phyloP scores from a whole-genome alignment of 2,329 filamentous ascomycete genomes.

The Colletotrichum tanaceti region DNA sequence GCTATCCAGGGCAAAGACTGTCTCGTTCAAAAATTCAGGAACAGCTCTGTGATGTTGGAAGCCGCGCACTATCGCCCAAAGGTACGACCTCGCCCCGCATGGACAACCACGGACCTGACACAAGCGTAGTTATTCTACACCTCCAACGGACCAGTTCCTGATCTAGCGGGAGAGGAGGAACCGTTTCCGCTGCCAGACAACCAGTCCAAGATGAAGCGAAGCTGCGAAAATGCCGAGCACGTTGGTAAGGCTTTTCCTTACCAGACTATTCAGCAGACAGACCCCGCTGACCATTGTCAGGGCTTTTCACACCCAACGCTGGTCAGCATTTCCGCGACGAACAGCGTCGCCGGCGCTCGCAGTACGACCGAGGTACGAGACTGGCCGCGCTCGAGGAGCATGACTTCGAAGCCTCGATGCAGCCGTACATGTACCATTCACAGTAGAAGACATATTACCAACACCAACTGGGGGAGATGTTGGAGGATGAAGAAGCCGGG shows the following conservation, averaged over 20 bases:
- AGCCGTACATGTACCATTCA: constrained; percentile 46
- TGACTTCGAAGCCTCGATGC: constrained; percentile 61
- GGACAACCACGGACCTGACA: constrained; percentile 17
- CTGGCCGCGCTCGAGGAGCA: constrained; percentile 75
- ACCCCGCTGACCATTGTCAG: constrained; percentile 52
- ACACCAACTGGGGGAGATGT: constrained; percentile 1
- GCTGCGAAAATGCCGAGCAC: constrained; percentile 86
- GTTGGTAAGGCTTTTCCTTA: constrained; percentile 69
- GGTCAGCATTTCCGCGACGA: constrained; percentile 79
- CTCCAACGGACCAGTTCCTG: constrained; percentile 58
- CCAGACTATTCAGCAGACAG: background rate
- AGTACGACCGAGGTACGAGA: constrained; percentile 84
- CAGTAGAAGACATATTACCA: constrained; percentile 42
- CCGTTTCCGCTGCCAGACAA: constrained; percentile 85
- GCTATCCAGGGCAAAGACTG: constrained; percentile 94
- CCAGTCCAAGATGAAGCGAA: constrained; percentile 86
- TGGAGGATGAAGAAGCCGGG: background rate
- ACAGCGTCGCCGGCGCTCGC: constrained; percentile 79
- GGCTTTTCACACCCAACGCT: constrained; percentile 83
- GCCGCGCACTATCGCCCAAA: constrained; percentile 84
- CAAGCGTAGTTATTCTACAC: constrained; percentile 63
- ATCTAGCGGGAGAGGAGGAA: constrained; percentile 76
- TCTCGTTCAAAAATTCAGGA: constrained; percentile 93
- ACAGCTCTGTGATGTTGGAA: constrained; percentile 96
- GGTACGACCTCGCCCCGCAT: constrained; percentile 55